Conservation (phyloP, 2,329 filamentous ascomycete species). For the Colletotrichum theobromicola region DNA sequence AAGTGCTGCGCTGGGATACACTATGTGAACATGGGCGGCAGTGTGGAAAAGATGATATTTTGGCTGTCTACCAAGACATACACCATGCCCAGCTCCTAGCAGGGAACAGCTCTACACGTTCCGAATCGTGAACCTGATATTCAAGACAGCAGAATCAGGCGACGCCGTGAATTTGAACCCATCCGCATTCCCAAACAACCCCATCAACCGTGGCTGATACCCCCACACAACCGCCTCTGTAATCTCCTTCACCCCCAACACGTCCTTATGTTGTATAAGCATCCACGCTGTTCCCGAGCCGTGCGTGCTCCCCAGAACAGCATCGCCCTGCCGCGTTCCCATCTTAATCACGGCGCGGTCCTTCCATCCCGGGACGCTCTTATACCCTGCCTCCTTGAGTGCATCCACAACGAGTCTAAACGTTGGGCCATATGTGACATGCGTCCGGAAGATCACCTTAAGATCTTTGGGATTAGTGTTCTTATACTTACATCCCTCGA, state of each 20-base stretch:
- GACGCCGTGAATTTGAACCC: neutral
- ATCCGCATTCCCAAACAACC: neutral
- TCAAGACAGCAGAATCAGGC: neutral
- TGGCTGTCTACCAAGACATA: no score
- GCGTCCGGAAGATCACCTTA: neutral
- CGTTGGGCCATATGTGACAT: neutral
- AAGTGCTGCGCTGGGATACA: neutral
- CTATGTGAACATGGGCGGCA: neutral
- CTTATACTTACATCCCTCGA: neutral
- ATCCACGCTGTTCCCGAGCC: neutral
- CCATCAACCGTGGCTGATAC: no score
- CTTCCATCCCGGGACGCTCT: neutral
- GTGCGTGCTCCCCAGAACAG: neutral
- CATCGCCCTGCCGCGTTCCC: neutral
- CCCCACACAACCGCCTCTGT: neutral
- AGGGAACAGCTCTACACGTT: neutral
- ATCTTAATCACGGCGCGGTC: neutral
- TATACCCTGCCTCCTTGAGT: neutral
- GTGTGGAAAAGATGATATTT: no score
- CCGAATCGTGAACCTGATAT: neutral
- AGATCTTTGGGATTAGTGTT: neutral
- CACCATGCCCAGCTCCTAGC: no score
- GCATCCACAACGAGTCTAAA: neutral
- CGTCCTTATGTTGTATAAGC: neutral
- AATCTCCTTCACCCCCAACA: neutral